phyloP scores from a whole-genome alignment of 257 asterid species.

The Capsicum pubescens region DNA sequence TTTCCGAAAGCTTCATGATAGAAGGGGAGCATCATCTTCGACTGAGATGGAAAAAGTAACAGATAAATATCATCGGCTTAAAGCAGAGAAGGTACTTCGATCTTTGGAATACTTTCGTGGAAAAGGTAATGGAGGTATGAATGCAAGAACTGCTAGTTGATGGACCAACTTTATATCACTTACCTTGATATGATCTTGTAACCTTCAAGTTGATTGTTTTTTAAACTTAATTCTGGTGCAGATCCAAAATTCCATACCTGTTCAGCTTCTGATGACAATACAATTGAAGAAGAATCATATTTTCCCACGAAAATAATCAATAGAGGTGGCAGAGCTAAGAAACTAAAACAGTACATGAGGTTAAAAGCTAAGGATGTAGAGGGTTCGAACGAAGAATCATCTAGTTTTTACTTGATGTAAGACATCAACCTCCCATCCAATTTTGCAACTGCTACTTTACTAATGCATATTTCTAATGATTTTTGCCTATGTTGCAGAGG shows the following conservation, averaged over 20 bases:
- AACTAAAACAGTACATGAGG: constrained; percentile 41
- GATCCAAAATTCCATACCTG: constrained; percentile 38
- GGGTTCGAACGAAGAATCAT: constrained; percentile 49
- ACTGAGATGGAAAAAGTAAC: constrained; percentile 34
- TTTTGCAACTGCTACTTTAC: not conserved
- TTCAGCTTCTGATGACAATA: constrained; percentile 36
- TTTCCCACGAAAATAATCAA: constrained; percentile 34
- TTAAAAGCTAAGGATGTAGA: constrained; percentile 38
- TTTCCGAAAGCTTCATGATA: constrained; percentile 56
- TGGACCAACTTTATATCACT: not conserved
- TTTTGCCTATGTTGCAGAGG: constrained; percentile 55
- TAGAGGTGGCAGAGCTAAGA: constrained; percentile 38
- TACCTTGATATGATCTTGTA: not conserved
- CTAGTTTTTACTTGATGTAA: constrained; percentile 76
- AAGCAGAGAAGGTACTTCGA: constrained; percentile 44
- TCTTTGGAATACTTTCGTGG: constrained; percentile 54
- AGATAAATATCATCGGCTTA: constrained; percentile 34
- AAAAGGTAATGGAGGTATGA: constrained; percentile 49
- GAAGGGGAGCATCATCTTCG: constrained; percentile 37
- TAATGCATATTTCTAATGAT: not conserved
- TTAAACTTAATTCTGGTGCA: constrained; percentile 44
- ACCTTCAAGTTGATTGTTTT: not conserved
- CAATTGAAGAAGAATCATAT: constrained; percentile 36
- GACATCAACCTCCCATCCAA: not conserved
- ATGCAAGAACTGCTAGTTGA: not conserved